Conservation (phyloP, 106 monocot species). For the Xerophyta viscosa region DNA sequence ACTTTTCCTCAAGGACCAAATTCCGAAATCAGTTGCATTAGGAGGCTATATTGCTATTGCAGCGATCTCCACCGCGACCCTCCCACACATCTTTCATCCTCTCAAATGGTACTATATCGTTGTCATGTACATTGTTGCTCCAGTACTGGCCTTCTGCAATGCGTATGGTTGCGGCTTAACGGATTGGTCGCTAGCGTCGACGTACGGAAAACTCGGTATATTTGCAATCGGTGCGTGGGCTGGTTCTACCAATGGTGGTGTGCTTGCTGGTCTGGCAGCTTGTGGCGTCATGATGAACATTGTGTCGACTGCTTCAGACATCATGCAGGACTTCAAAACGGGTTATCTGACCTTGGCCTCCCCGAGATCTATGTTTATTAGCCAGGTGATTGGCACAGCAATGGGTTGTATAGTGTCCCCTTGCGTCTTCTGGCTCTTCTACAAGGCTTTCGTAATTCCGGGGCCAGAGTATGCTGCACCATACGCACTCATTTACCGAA, state of each 20-base stretch:
- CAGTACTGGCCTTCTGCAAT: slow-evolving; percentile 81
- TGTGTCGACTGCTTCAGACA: slow-evolving; percentile 71
- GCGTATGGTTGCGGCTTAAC: slow-evolving; percentile 82
- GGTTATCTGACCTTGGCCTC: slow-evolving; percentile 87
- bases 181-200: slow-evolving; percentile 78
- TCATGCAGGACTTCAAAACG: slow-evolving; percentile 91
- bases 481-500: slow-evolving; percentile 24
- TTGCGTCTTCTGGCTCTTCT: slow-evolving; percentile 78
- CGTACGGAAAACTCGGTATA: slow-evolving; percentile 79
- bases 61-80: slow-evolving; percentile 40
- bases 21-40: slow-evolving; percentile 41
- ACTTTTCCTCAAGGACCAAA: slow-evolving; percentile 65
- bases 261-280: slow-evolving; percentile 66
- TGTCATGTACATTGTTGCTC: slow-evolving; percentile 60
- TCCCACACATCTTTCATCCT: slow-evolving; percentile 69
- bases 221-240: slow-evolving; percentile 84
- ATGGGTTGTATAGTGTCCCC: slow-evolving; percentile 81
- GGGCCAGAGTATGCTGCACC: slow-evolving; percentile 43
- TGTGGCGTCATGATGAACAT: slow-evolving; percentile 88
- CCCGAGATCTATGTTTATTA: slow-evolving; percentile 75
- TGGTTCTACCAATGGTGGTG: slow-evolving; percentile 46
- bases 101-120: slow-evolving; percentile 80
- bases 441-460: slow-evolving; percentile 56
- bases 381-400: slow-evolving; percentile 76
- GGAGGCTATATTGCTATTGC: slow-evolving; percentile 36